phyloP scores from a whole-genome alignment of 805 yeast genomes.

The Maudiozyma saulgeensis region DNA sequence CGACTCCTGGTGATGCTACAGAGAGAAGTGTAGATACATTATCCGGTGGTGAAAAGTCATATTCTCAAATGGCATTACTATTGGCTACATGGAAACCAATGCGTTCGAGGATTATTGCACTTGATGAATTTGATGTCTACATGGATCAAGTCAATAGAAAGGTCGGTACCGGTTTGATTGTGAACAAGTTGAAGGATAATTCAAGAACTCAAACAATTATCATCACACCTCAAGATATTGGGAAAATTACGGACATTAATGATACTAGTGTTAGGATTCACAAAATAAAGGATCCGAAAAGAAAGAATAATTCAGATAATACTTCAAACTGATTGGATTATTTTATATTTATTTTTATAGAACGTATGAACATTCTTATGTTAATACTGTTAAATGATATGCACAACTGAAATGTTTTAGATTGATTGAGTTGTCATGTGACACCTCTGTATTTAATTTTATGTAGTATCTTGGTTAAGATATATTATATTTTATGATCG shows the following conservation, averaged over 20 bases:
- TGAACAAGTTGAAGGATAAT: conserved; percentile 50
- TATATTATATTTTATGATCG: too few relatives aligned
- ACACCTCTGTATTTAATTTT: too few relatives aligned
- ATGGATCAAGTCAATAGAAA: conserved; percentile 92
- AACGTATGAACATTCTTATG: too few relatives aligned
- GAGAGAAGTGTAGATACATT: conserved; percentile 69
- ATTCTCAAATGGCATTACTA: conserved; percentile 79
- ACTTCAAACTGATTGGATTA: background rate
- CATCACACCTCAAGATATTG: conserved; percentile 89
- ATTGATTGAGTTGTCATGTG: too few relatives aligned
- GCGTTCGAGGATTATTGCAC: conserved; percentile 78
- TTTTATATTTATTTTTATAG: too few relatives aligned
- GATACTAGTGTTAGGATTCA: conserved; percentile 55
- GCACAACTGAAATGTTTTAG: too few relatives aligned
- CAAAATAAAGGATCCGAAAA: conserved; percentile 40
- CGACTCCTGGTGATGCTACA: conserved; percentile 49
- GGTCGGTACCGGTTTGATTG: conserved; percentile 64
- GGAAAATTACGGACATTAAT: conserved; percentile 50
- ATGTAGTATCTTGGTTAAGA: too few relatives aligned
- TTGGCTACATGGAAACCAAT: conserved; percentile 89
- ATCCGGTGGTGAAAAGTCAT: conserved; percentile 96
- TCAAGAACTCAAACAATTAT: conserved; percentile 77
- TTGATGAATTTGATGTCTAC: conserved; percentile 94
- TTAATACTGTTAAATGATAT: too few relatives aligned
- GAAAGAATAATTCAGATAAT: conserved; percentile 21